Conservation (phyloP, 2,329 filamentous ascomycete genomes). For the Cordyceps farinosa region DNA sequence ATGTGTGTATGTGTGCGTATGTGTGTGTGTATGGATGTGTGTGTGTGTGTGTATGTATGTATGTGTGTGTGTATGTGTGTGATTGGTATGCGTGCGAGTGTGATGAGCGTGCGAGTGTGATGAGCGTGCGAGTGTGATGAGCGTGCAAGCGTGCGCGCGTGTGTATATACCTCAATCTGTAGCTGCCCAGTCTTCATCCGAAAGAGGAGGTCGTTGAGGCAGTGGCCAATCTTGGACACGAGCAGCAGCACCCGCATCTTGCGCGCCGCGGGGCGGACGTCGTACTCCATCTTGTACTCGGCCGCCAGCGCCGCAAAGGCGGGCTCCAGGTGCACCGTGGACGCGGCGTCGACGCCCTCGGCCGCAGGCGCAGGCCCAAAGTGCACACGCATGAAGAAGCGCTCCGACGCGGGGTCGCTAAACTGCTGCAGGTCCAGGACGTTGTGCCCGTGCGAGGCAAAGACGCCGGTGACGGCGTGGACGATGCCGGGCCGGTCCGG, state of each 20-base stretch:
- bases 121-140: too few relatives aligned
- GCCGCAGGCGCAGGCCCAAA: slow-evolving; percentile 59
- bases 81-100: neutral
- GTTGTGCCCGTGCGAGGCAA: slow-evolving; percentile 71
- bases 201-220: slow-evolving; percentile 80
- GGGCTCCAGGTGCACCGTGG: slow-evolving; percentile 48
- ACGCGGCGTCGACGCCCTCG: slow-evolving; percentile 23
- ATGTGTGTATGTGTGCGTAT: neutral
- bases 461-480: slow-evolving; percentile 75
- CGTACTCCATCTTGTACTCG: slow-evolving; percentile 66
- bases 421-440: slow-evolving; percentile 84
- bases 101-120: too few relatives aligned
- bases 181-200: slow-evolving; percentile 71
- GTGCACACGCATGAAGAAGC: slow-evolving; percentile 87
- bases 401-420: slow-evolving; percentile 68
- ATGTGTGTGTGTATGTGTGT: neutral
- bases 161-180: slow-evolving; percentile 52
- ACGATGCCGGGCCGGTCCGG: slow-evolving; percentile 83
- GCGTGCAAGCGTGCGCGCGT: too few relatives aligned
- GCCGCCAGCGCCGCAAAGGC: slow-evolving; percentile 60
- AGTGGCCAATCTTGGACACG: slow-evolving; percentile 87
- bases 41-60: too few relatives aligned
- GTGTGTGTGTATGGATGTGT: too few relatives aligned
- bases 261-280: slow-evolving; percentile 62
- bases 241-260: slow-evolving; percentile 80